Evolutionary conservation across 306 rosid genomes (phyloP), one percentile per base, ranked within the genome.

Genomic region (Rosa rugosa): DNA sequence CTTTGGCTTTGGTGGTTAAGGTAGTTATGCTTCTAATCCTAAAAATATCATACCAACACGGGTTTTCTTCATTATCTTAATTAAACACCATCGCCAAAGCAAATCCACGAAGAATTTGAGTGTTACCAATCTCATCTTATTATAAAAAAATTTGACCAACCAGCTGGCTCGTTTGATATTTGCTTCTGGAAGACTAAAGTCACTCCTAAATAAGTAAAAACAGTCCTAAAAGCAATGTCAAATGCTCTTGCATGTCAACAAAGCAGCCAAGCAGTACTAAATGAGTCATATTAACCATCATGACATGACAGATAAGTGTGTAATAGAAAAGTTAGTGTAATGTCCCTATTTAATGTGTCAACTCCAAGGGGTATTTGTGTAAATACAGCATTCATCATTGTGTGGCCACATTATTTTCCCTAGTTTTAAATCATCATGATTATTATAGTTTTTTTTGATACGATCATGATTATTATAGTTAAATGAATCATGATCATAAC

Each of bases 1-100:
- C 59, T 72, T 82, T 73, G 81, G 46, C 16, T 56, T 42, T 59
- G 72, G 41, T 36, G 25, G 80, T 75, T 63, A 44, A 79, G 80
- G 50, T 69, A 36, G 82, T 82, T 78, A 31, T 2, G 50, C 53
- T 49, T 63, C 20, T n/a, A 63, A 47, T 10, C 62, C 79, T 64
- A 64, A 46, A 46, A 22, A 46, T 14, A 78, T 12, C 13, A 74
- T 5, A 69, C 38, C 7, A 44, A 13, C 23, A 6, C 45, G 50
- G 31, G 17, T 23, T 3, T 45, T 27, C n/a, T 69, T 22, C 18
- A 44, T 27, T 69, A 4, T 42, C 17, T 5, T 69, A 22, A 23
- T 5, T 69, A 22, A 23, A 34, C 34, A 41, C 72, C 72, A 68
- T 68, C 2, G 8, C 36, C 36, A 22, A 42, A 5, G 73, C 18